A percentile compares a stretch with the other conserved stretches of the same genome.
These are phyloP conservation scores for Symbiodinium pilosum DNA, from an alignment of 73 alveolate genomes.

Conservation along the genomic window DNA sequence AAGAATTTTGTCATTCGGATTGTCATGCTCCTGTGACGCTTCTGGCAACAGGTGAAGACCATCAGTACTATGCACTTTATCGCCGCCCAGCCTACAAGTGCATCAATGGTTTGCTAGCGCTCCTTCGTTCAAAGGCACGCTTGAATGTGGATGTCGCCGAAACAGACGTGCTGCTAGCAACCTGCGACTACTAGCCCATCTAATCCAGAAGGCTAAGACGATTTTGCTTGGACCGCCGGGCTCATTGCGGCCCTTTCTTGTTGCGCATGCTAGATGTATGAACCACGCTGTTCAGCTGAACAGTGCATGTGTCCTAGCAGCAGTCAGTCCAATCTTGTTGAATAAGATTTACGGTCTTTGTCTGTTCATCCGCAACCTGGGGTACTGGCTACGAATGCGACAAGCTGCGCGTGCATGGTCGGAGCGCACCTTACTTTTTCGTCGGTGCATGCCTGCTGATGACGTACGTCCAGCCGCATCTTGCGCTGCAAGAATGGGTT, in stretches of 20 bases:
- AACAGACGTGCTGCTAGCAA: constrained; percentile 21
- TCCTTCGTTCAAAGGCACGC: not conserved
- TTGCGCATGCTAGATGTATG: not conserved
- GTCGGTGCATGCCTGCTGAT: not conserved
- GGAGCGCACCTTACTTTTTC: not conserved
- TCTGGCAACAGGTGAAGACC: not conserved
- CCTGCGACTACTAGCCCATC: constrained; percentile 7
- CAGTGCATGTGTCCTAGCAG: not conserved
- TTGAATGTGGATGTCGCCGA: not conserved
- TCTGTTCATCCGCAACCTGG: constrained; percentile 16
- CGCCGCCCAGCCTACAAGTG: not conserved
- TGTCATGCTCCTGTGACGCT: not conserved
- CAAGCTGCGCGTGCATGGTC: constrained; percentile 5
- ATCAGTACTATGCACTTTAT: not conserved
- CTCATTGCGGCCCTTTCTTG: not conserved
- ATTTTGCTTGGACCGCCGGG: not conserved
- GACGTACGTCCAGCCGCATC: not conserved
- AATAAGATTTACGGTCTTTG: not conserved
- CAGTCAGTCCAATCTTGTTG: not conserved
- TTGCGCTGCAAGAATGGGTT: not conserved
- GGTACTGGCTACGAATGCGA: constrained; percentile 30
- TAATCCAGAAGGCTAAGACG: not conserved
- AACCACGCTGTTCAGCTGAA: constrained; percentile 29
- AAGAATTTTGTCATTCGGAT: not conserved
- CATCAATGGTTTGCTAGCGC: not conserved